These are phyloP conservation scores for Tetracladium setigerum DNA, from an alignment of 495 filamentous ascomycete species.

Conservation along the genomic window DNA sequence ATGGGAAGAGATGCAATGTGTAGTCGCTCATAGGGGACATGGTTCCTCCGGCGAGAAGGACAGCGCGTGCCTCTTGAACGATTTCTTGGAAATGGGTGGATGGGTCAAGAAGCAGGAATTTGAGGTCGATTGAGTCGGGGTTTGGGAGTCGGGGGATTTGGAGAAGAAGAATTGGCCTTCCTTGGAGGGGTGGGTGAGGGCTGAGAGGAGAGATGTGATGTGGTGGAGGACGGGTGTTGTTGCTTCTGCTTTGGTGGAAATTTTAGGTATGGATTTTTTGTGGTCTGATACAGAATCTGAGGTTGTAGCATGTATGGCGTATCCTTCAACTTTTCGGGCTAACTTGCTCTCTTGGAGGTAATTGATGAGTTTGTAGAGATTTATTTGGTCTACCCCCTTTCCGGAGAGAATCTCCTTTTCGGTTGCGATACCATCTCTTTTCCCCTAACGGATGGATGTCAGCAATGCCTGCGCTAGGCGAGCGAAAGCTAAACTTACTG, in stretches of 20 bases:
- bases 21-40: slow-evolving; percentile 98
- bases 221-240: slow-evolving; percentile 69
- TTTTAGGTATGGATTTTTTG: background rate
- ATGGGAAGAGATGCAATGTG: slow-evolving; percentile 73
- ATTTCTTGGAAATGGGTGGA: slow-evolving; percentile 86
- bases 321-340: slow-evolving; percentile 90
- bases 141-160: slow-evolving; percentile 33
- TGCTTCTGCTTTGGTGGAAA: background rate
- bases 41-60: slow-evolving; percentile 89
- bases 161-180: slow-evolving; percentile 84
- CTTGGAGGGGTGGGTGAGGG: slow-evolving; percentile 78
- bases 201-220: slow-evolving; percentile 72
- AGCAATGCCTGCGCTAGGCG: background rate
- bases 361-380: slow-evolving; percentile 75
- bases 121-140: slow-evolving; percentile 49
- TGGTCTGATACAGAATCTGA: background rate
- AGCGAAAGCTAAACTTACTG: slow-evolving; percentile 23
- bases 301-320: slow-evolving; percentile 30
- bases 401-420: slow-evolving; percentile 63
- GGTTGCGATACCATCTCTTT: slow-evolving; percentile 55
- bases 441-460: background rate
- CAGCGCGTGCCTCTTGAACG: slow-evolving; percentile 76
- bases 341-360: slow-evolving; percentile 92
- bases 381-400: slow-evolving; percentile 92
- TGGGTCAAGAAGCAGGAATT: slow-evolving; percentile 90